Evolutionary conservation across 176 grass and related monocot species (phyloP).

Genomic region (Musa beccarii): DNA sequence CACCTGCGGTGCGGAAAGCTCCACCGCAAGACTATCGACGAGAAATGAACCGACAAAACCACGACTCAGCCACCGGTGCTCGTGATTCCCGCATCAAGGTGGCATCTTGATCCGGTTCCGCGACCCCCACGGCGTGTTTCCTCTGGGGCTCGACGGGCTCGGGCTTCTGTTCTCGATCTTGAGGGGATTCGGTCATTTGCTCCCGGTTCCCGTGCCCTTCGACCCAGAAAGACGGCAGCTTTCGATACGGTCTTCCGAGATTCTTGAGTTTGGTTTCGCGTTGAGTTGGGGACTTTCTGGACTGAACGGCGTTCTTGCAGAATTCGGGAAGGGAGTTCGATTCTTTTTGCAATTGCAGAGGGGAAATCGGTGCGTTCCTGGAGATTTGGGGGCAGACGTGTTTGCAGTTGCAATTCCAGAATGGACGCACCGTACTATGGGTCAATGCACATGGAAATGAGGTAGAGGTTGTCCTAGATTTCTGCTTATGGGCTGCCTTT

Average conservation of each 20-base stretch:
- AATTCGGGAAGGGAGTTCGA: neutral
- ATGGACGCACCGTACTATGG: neutral
- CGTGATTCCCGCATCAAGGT: neutral
- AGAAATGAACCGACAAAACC: neutral
- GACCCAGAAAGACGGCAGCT: neutral
- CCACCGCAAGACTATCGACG: neutral
- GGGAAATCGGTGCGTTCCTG: neutral
- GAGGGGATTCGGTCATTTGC: too few relatives aligned
- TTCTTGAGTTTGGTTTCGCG: too few relatives aligned
- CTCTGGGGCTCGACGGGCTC: neutral
- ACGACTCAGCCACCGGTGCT: neutral
- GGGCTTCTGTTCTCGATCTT: neutral
- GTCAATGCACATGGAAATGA: neutral
- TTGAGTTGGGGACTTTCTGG: neutral
- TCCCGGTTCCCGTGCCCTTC: neutral
- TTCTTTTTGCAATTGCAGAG: neutral
- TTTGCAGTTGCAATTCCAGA: neutral
- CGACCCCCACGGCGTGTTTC: neutral
- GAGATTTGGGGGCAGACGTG: neutral
- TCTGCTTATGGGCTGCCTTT: constrained; percentile 21
- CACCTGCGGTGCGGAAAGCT: neutral
- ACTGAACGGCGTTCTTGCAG: too few relatives aligned
- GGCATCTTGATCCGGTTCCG: constrained; percentile 1
- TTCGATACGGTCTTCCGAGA: neutral
- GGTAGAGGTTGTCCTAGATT: neutral